These are phyloP conservation scores for Ceratobasidium sp. DNA, from an alignment of 1,284 basidiomycete genomes.

Conservation along the genomic window DNA sequence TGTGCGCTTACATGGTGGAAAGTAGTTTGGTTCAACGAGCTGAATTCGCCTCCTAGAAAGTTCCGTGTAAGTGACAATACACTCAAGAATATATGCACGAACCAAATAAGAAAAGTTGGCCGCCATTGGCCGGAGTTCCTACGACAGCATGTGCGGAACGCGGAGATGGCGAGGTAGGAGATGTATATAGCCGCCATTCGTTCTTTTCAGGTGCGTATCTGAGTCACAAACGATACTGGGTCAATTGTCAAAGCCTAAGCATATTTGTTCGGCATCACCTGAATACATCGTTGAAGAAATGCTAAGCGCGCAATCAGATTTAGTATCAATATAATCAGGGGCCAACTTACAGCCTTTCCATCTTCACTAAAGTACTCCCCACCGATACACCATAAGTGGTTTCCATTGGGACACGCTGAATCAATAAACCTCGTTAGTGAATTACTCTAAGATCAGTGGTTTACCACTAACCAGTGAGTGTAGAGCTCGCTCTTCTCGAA, in stretches of 20 bases:
- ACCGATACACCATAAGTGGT: conserved; percentile 84
- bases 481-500: conserved; percentile 83
- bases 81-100: conserved; percentile 47
- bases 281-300: conserved; percentile 86
- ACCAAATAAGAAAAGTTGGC: conserved; percentile 89
- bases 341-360: conserved; percentile 73
- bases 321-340: background rate
- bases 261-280: conserved; percentile 73
- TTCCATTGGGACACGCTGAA: conserved; percentile 76
- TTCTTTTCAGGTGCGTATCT: conserved; percentile 62
- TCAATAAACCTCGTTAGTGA: no score
- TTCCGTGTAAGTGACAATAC: background rate
- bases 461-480: conserved; percentile 64
- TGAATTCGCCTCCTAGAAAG: conserved; percentile 81
- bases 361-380: conserved; percentile 90
- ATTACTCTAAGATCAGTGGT: background rate
- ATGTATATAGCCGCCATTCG: conserved; percentile 89
- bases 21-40: conserved; percentile 85
- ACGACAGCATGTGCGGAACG: conserved; percentile 87
- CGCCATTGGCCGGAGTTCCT: conserved; percentile 78
- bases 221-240: background rate
- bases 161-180: conserved; percentile 85
- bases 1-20: conserved; percentile 61
- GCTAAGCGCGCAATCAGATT: conserved; percentile 58
- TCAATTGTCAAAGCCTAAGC: no score